Evolutionary conservation across 2,329 filamentous ascomycete species (phyloP).

Genomic region (Penicillium sp.): DNA sequence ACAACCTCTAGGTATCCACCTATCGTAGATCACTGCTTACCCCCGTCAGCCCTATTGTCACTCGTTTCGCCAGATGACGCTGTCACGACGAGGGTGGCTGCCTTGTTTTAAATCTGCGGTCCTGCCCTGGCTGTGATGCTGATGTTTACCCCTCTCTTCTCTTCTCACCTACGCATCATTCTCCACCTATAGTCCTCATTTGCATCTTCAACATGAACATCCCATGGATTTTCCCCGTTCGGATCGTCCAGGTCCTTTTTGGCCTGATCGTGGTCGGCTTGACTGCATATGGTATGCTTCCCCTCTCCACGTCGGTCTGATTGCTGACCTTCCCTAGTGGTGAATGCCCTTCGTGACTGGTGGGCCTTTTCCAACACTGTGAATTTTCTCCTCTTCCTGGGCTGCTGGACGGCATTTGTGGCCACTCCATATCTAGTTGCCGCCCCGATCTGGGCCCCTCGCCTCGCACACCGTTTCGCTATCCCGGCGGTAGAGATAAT

Average conservation of each 20-base stretch:
- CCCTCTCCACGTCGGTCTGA: neutral
- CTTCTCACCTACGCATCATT: neutral
- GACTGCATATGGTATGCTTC: constrained; percentile 62
- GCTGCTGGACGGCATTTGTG: constrained; percentile 68
- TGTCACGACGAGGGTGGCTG: constrained; percentile 19
- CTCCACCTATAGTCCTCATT: neutral
- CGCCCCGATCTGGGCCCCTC: constrained; percentile 57
- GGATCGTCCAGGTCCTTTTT: constrained; percentile 61
- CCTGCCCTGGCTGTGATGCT: too few relatives aligned
- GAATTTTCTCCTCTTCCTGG: constrained; percentile 74
- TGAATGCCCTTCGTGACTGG: constrained; percentile 45
- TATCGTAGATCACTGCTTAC: too few relatives aligned
- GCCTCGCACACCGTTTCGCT: constrained; percentile 57
- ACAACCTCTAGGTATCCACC: too few relatives aligned
- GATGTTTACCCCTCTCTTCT: neutral
- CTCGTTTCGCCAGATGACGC: constrained; percentile 14
- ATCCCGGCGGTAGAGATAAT: constrained; percentile 63
- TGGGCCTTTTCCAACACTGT: constrained; percentile 52
- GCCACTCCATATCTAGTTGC: constrained; percentile 63
- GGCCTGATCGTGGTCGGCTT: constrained; percentile 69
- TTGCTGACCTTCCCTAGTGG: constrained; percentile 43
- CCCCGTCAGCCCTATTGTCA: too few relatives aligned
- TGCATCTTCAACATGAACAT: constrained; percentile 13
- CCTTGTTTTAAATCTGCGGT: too few relatives aligned
- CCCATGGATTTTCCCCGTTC: constrained; percentile 47